A percentile compares a stretch with the other conserved stretches of the same genome.
phyloP scores from a whole-genome alignment of 257 asterid genomes.

The Nicotiana benthamiana region DNA sequence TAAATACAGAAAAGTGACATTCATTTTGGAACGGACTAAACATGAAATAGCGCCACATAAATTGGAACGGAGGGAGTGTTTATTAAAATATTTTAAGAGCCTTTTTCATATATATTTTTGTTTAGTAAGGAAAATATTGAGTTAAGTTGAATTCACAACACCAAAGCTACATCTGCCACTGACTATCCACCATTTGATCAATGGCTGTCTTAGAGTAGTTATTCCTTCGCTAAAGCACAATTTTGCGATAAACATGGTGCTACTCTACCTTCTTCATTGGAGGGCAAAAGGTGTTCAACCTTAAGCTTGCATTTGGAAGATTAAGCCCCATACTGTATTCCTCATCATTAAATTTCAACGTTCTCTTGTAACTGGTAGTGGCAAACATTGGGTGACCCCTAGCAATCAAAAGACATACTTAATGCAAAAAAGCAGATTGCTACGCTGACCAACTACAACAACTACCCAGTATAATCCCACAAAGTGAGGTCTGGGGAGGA shows the following conservation, averaged over 20 bases:
- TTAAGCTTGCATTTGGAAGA: constrained; percentile 48
- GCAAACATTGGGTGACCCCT: constrained; percentile 65
- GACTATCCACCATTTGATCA: background rate
- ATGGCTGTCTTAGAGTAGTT: constrained; percentile 6
- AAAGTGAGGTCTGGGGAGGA: too few species aligned
- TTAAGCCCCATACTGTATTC: constrained; percentile 38
- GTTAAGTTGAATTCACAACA: too few species aligned
- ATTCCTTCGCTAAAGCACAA: constrained; percentile 6
- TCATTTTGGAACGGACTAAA: too few species aligned
- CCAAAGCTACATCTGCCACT: background rate
- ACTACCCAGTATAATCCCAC: too few species aligned
- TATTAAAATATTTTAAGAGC: too few species aligned
- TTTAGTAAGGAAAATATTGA: too few species aligned
- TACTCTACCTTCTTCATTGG: background rate
- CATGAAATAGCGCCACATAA: too few species aligned
- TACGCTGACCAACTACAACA: too few species aligned
- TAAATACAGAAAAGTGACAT: too few species aligned
- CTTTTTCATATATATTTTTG: too few species aligned
- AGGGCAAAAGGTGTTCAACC: constrained; percentile 52
- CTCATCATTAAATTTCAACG: constrained; percentile 34
- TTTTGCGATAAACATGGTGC: background rate
- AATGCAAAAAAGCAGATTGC: background rate
- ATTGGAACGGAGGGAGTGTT: too few species aligned
- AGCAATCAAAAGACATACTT: constrained; percentile 23
- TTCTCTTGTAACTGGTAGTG: constrained; percentile 34